phyloP scores from a whole-genome alignment of 2,329 filamentous ascomycete species.

The Zelopaecilomyces penicillatus region DNA sequence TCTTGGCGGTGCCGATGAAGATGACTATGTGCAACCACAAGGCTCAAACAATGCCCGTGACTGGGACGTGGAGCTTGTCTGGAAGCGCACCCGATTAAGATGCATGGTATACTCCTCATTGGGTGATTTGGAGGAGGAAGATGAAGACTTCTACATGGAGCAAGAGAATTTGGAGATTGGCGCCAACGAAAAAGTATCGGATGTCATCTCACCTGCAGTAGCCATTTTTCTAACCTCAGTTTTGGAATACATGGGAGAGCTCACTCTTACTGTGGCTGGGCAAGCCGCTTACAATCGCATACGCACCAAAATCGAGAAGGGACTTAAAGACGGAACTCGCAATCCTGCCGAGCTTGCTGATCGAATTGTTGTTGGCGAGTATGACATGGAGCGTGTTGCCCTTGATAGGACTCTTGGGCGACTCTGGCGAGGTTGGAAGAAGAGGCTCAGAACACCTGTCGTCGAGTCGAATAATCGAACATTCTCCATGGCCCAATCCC shows the following conservation, averaged over 20 bases:
- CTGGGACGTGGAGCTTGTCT: conserved; percentile 88
- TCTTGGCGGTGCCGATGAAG: conserved; percentile 68
- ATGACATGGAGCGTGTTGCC: conserved; percentile 87
- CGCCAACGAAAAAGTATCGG: conserved; percentile 49
- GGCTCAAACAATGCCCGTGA: conserved; percentile 42
- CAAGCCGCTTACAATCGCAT: conserved; percentile 71
- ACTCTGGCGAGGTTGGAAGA: conserved; percentile 93
- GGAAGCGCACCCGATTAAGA: conserved; percentile 85
- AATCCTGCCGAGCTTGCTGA: conserved; percentile 45
- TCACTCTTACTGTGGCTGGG: conserved; percentile 77
- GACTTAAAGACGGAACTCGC: conserved; percentile 43
- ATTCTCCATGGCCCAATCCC: conserved; percentile 34
- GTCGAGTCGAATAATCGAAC: conserved; percentile 40
- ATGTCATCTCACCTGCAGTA: conserved; percentile 76
- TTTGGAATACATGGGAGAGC: conserved; percentile 87
- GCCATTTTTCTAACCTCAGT: conserved; percentile 96
- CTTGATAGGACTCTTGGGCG: conserved; percentile 81
- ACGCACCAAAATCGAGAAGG: conserved; percentile 49
- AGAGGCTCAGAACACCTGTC: conserved; percentile 58
- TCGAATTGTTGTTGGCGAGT: conserved; percentile 74
- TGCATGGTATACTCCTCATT: conserved; percentile 98
- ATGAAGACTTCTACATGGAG: conserved; percentile 82
- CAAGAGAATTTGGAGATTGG: conserved; percentile 62
- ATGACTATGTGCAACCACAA: conserved; percentile 54
- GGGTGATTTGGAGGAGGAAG: conserved; percentile 95